phyloP scores from a whole-genome alignment of 2,329 filamentous ascomycete genomes.

The Aspergillus candidus region DNA sequence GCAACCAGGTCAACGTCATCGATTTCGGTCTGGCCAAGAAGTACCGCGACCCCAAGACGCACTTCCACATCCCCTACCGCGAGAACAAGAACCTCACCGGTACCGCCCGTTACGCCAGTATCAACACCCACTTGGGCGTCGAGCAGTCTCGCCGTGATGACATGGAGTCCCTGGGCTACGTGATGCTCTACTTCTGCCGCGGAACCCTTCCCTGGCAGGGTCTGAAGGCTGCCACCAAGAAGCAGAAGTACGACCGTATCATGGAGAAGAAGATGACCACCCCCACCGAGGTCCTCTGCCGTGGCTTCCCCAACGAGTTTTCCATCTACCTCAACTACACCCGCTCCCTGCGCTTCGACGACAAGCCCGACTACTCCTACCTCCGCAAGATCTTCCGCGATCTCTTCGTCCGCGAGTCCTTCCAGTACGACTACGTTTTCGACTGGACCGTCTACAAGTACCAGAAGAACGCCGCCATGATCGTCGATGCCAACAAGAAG shows the following conservation, averaged over 20 bases:
- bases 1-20: slow-evolving; percentile 99
- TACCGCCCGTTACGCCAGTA: slow-evolving; percentile 95
- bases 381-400: slow-evolving; percentile 99
- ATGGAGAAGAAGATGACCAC: slow-evolving; percentile 99
- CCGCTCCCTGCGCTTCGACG: slow-evolving; percentile 94
- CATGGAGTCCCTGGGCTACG: slow-evolving; percentile 98
- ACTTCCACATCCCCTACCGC: slow-evolving; percentile 99
- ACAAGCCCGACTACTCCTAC: slow-evolving; percentile 99
- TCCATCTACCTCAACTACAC: slow-evolving; percentile 99
- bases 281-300: slow-evolving; percentile 95
- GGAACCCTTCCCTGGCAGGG: slow-evolving; percentile 98
- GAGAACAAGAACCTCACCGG: slow-evolving; percentile 99
- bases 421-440: slow-evolving; percentile 99
- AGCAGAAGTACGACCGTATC: slow-evolving; percentile 99
- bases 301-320: slow-evolving; percentile 98
- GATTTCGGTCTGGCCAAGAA: slow-evolving; percentile 99
- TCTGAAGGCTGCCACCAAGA: slow-evolving; percentile 96
- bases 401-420: slow-evolving; percentile 95
- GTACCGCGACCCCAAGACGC: slow-evolving; percentile 98
- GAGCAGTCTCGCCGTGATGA: slow-evolving; percentile 99
- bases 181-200: slow-evolving; percentile 99
- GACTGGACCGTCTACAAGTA: slow-evolving; percentile 99
- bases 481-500: slow-evolving; percentile 71
- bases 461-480: slow-evolving; percentile 97
- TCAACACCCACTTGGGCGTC: slow-evolving; percentile 97